phyloP scores from a whole-genome alignment of 1,284 basidiomycete species.

The Schizophyllum amplum region DNA sequence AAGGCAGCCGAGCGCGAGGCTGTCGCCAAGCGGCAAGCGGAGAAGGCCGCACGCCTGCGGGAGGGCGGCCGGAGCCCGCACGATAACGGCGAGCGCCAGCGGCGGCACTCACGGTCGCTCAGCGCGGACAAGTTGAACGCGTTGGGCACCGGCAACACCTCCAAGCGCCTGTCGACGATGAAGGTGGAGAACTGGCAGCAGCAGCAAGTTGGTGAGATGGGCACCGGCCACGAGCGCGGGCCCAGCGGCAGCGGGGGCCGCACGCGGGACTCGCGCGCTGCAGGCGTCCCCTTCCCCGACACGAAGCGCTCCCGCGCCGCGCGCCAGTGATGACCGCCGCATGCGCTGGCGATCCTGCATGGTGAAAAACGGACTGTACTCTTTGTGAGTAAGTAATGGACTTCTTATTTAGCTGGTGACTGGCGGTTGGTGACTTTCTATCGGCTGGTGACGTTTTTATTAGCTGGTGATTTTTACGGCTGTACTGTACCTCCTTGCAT shows the following conservation, averaged over 20 bases:
- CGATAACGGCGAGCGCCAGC: constrained; percentile 37
- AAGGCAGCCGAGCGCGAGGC: constrained; percentile 62
- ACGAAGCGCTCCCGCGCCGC: background rate
- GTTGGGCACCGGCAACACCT: constrained; percentile 31
- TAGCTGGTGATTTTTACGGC: no score
- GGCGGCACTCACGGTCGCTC: constrained; percentile 33
- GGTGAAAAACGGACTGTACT: constrained; percentile 9
- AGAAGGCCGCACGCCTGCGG: constrained; percentile 46
- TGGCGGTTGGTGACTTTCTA: no score
- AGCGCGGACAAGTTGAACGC: constrained; percentile 53
- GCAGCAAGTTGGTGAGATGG: constrained; percentile 41
- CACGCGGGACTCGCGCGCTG: constrained; percentile 29
- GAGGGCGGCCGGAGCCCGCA: constrained; percentile 16
- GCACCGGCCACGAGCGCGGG: background rate
- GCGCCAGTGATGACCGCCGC: constrained; percentile 16
- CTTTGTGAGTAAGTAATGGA: background rate
- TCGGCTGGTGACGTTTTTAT: no score
- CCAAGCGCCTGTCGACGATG: constrained; percentile 59
- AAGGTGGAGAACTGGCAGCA: constrained; percentile 83
- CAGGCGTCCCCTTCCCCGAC: constrained; percentile 33
- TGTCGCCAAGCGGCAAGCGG: constrained; percentile 60
- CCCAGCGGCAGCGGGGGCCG: constrained; percentile 21
- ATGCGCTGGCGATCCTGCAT: constrained; percentile 21
- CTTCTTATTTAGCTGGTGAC: no score
- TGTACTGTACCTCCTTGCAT: no score